Evolutionary conservation across 768 basidiomycete species (phyloP), one percentile per base, ranked within the genome.

Genomic region (Hygrophoropsis aurantiaca): DNA sequence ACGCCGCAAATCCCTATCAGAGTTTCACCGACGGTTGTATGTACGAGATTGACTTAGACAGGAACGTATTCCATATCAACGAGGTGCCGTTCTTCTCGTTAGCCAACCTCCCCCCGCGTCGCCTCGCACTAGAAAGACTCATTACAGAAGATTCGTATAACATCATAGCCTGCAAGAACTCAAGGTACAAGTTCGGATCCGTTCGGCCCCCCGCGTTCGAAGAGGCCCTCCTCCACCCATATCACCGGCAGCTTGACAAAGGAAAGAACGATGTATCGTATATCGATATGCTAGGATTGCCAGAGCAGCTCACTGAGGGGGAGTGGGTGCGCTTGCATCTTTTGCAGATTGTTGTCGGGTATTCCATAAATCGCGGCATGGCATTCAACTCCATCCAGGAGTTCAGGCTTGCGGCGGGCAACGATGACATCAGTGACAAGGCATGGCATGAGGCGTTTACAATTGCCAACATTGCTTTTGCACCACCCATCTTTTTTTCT

Each of bases 31-130:
- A 67, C n/a, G n/a, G n/a, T 37, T 67, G 61, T 58, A 42, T 57
- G 11, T 68, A 66, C 36, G 52, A 53, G 37, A 56, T 68, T 26
- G 61, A 67, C 34, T 43, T 66, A 20, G 65, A 67, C 48, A 49
- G 60, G 25, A 51, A 55, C 19, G 56, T 59, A 11, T 68, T 66
- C 37, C 49, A 56, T 27, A 48, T 57, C 25, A 18, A 63, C 42
- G 21, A 23, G 13, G 11, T 44, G 5, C 50, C 51, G 11, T 19
- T 47, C 36, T 43, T 50, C 38, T 36, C 32, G 15, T 32, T 57
- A 10, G n/a, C 41, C n/a, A 50, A 50, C 26, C 25, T 53, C 5
- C 52, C 52, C 23, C 5, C n/a, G n/a, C 7, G 27, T 30, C 27
- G 27, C 27, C 13, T 30, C 27, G 27, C n/a, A n/a, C n/a, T n/a